Percentiles rank a stretch among this genome's conserved stretches.
phyloP scores from a whole-genome alignment of 2,329 filamentous ascomycete genomes.

The Sarocladiaceae sp. region DNA sequence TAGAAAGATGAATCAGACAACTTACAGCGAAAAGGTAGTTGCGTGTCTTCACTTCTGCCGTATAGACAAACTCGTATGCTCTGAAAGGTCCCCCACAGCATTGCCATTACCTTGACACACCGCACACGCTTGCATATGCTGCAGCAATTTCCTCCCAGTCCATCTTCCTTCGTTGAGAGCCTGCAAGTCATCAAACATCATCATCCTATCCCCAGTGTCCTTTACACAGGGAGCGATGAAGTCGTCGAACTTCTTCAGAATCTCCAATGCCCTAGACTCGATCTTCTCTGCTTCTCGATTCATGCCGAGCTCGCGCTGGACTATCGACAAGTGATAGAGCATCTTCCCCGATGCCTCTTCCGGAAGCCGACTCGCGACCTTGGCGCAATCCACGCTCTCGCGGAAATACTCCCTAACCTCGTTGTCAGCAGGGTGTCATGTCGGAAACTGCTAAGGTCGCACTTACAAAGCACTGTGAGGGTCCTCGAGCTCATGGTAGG shows the following conservation, averaged over 20 bases:
- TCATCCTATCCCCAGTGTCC: background rate
- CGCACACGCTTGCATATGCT: background rate
- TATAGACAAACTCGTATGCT: background rate
- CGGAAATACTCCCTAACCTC: background rate
- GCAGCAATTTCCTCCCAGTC: conserved; percentile 4
- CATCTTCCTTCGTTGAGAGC: conserved; percentile 1
- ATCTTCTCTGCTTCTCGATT: background rate
- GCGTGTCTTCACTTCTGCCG: background rate
- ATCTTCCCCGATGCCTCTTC: conserved; percentile 3
- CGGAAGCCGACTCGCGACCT: background rate
- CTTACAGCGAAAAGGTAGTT: too few relatives aligned
- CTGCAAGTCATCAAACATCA: conserved; percentile 4
- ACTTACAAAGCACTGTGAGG: conserved; percentile 5
- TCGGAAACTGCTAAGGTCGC: too few relatives aligned
- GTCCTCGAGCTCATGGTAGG: background rate
- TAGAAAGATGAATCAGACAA: too few relatives aligned
- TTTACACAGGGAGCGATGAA: conserved; percentile 3
- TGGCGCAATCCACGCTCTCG: conserved; percentile 2
- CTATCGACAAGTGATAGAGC: background rate
- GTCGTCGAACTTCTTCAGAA: conserved; percentile 3
- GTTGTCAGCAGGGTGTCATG: background rate
- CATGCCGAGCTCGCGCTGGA: background rate
- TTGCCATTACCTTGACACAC: background rate
- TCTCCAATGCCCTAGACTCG: background rate
- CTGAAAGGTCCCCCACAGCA: background rate